Base-by-base conservation (phyloP, 1,284 basidiomycete genomes). In the Phellopilus nigrolimitatus region DNA sequence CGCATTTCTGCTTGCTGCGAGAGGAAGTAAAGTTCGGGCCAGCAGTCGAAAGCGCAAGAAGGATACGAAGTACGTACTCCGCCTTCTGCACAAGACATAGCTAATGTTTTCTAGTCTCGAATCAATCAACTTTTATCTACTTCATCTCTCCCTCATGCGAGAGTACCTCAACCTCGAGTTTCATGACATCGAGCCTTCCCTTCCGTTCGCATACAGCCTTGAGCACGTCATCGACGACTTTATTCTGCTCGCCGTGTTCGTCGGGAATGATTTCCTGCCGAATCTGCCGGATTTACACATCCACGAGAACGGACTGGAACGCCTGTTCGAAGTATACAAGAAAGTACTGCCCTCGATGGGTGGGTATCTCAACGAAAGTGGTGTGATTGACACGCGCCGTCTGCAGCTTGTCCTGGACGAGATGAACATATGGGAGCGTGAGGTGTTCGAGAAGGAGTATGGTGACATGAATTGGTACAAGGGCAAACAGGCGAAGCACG, bases 11-110 rank as follows among this genome's bases (percentile, higher is more conserved):
- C 69, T 74, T 99, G 53, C 74, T 99, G 60, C 84, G 97, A 57
- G 97, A 99, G 69, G 95, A 99, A 70, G 97, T 99, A 62, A 94
- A 95, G 61, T 99, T 99, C 71, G 95, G 95, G 13, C 88, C 91
- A 10, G 74, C 84, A 51, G 71, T n/a, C n/a, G 81, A 53, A 82
- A 78, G 67, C 51, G 56, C 47, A 84, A 75, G 70, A 93, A 89
- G 67, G 75, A 75, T 58, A 78, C 76, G 57, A 80, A 79, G 84
- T 91, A 59, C 50, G 80, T 69, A 31, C 15, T 15, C 15, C 46
- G 25, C 17, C 13, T 44, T 27, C 12, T 46, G 33, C 22, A 46
- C 22, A 6, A 36, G 24, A 24, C 25, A 50, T 62, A 47, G 53
- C 57, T 64, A 24, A 56, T 63, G 43, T 22, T 21, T 43, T 24